These are phyloP conservation scores for Plasmodium knowlesi DNA, from an alignment of 169 alveolate species.

Conservation along the genomic window DNA sequence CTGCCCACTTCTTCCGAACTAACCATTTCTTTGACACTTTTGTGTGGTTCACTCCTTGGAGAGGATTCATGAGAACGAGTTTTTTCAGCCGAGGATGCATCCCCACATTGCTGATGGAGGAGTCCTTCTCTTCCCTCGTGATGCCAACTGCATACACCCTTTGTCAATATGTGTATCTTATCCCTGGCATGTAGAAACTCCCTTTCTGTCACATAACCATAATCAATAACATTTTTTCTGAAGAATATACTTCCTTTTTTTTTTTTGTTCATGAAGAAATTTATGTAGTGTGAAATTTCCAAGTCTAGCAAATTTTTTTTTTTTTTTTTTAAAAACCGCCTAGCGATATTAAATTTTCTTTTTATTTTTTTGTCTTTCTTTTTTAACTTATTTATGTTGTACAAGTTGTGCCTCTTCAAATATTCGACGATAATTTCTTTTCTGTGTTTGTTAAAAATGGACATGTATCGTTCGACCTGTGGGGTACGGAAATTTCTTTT, in stretches of 20 bases:
- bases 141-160: background rate
- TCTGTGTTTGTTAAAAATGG: conserved; percentile 52
- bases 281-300: conserved; percentile 18
- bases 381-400: conserved; percentile 42
- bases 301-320: conserved; percentile 6
- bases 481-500: conserved; percentile 29
- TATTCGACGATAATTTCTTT: conserved; percentile 56
- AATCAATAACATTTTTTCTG: conserved; percentile 47
- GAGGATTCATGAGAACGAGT: background rate
- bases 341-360: conserved; percentile 68
- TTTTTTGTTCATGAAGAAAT: conserved; percentile 29
- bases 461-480: background rate
- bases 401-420: conserved; percentile 59
- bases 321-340: conserved; percentile 35
- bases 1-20: background rate
- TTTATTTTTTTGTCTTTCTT: conserved; percentile 52
- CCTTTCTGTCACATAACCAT: conserved; percentile 11
- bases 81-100: background rate
- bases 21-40: background rate
- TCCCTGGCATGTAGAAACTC: conserved; percentile 53
- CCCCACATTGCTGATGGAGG: too few species aligned
- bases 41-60: background rate
- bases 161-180: conserved; percentile 16
- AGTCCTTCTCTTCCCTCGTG: too few species aligned
- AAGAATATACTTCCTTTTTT: conserved; percentile 66